These are phyloP conservation scores for Trichoderma parareesei DNA, from an alignment of 495 filamentous ascomycete genomes.

Conservation along the genomic window DNA sequence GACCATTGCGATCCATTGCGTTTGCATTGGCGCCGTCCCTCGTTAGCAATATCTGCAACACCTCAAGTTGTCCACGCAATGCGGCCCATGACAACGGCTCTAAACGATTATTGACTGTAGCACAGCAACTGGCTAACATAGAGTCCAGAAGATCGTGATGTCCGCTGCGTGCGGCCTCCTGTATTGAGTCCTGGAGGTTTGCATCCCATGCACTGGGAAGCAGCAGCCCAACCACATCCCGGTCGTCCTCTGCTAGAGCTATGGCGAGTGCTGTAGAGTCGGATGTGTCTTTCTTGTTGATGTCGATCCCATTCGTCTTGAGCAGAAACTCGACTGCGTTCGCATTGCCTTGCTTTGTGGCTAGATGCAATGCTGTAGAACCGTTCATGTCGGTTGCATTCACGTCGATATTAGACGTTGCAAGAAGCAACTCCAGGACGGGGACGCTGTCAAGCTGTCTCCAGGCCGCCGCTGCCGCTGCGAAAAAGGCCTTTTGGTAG, in stretches of 20 bases:
- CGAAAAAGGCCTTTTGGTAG: too few species aligned
- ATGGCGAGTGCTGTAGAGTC: not conserved
- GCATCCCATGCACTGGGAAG: not conserved
- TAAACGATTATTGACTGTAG: too few species aligned
- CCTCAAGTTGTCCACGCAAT: not conserved
- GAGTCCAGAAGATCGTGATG: too few species aligned
- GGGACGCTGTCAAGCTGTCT: too few species aligned
- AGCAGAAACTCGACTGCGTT: not conserved
- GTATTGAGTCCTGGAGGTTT: too few species aligned
- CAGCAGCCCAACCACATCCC: not conserved
- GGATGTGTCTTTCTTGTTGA: not conserved
- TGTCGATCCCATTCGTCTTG: not conserved
- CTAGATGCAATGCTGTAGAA: not conserved
- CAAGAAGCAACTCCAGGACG: too few species aligned
- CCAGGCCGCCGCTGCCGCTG: too few species aligned
- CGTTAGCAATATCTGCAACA: not conserved
- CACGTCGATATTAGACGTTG: not conserved
- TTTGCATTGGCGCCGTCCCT: not conserved
- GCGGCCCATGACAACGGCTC: too few species aligned
- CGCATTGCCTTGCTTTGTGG: not conserved
- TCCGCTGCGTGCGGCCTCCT: too few species aligned
- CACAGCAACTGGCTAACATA: too few species aligned
- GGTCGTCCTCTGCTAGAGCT: not conserved
- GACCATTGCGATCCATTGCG: not conserved
- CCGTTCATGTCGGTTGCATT: not conserved